Evolutionary conservation across 805 yeast species (phyloP), one percentile per base, ranked within the genome.

Genomic region (Metschnikowia aberdeeniae): DNA sequence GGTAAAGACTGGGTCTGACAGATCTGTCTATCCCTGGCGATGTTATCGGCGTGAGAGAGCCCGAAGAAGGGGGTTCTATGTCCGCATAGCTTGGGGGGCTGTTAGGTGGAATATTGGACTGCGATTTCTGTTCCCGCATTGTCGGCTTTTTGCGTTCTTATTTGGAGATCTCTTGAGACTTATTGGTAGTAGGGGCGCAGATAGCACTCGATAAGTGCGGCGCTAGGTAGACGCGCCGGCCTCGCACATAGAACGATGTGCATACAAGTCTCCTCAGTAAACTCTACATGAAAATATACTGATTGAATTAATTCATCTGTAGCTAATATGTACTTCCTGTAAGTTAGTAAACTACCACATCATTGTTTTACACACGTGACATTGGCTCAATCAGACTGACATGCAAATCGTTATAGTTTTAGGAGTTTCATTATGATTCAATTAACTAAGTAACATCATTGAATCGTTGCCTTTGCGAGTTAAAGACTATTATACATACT

Each of bases 381-480:
- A 19, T n/a, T 22, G 17, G 27, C 17, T 35, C 32, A 49, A 56
- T 66, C 71, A 66, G 71, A 64, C 71, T 66, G 71, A 66, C 71
- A 63, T 66, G 71, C 71, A 66, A 66, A 66, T 66, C 69, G 67
- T 53, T 53, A 53, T 38, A 44, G 49, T 58, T 53, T 50, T 55
- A 55, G 58, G 52, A 51, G 57, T 60, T 52, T 59, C 67, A 63
- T 60, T 34, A 44, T n/a, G 29, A 28, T 43, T 51, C 55, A 47
- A 51, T 44, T 12, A 34, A 49, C 52, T 40, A 10, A 24, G 36
- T 42, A 32, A 38, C 57, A 53, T 53, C 57, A 51, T 40, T 14
- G 11, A 27, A 9, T 12, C 34, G 13, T 19, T 10, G 19, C 27
- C 17, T 29, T 36, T 10, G 17, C 11, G 8, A 5, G 8, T 6